These are phyloP conservation scores for cucumber (Cucumis sativus) DNA, from an alignment of 306 rosid genomes.

Conservation along the genomic window DNA sequence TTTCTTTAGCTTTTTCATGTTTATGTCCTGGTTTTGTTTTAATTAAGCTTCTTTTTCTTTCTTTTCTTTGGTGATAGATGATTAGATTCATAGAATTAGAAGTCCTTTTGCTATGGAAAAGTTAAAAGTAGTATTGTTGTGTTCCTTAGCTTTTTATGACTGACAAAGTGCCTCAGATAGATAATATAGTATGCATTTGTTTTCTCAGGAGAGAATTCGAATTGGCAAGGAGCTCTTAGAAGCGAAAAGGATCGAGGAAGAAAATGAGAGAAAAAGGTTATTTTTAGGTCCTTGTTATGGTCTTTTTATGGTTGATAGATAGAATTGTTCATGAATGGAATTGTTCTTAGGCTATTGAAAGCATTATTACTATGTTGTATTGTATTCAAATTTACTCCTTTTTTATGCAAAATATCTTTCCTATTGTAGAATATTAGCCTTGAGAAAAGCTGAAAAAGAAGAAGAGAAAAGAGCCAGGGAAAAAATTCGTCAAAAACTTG, in stretches of 20 bases:
- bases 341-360: not conserved
- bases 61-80: not conserved
- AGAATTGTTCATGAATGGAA: not conserved
- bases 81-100: not conserved
- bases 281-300: constrained; percentile 7
- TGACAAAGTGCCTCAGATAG: not conserved
- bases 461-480: constrained; percentile 94
- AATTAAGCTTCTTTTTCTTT: not conserved
- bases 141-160: not conserved
- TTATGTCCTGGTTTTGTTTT: not conserved
- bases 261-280: constrained; percentile 88
- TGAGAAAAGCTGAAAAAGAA: constrained; percentile 94
- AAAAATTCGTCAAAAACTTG: constrained; percentile 83
- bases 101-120: not conserved
- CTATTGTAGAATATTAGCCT: constrained; percentile 57
- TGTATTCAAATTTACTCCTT: not conserved
- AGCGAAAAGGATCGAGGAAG: constrained; percentile 93
- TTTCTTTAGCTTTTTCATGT: not conserved
- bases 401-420: constrained; percentile 5
- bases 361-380: not conserved
- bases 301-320: not conserved
- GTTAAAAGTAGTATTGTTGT: not conserved
- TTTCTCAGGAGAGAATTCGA: constrained; percentile 82
- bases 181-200: constrained; percentile 1
- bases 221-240: constrained; percentile 92